Percentiles rank a stretch among this genome's conserved stretches.
Conservation (phyloP, 83 land plant species). For the Thuja plicata region DNA sequence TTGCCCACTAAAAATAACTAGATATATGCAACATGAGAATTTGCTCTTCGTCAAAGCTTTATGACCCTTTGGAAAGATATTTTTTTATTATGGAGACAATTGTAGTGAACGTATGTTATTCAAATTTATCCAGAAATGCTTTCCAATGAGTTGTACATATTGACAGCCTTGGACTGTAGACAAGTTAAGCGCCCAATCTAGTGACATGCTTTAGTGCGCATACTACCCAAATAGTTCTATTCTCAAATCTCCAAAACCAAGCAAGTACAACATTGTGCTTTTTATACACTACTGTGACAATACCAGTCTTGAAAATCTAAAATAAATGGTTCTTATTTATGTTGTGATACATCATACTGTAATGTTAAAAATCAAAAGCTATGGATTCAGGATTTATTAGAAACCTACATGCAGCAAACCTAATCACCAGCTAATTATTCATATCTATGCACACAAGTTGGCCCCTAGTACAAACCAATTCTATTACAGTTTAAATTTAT, state of each 20-base stretch:
- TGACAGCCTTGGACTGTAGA: not conserved
- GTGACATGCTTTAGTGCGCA: not conserved
- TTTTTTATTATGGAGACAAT: no score
- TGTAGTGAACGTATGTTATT: no score
- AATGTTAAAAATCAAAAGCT: no score
- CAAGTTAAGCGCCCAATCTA: not conserved
- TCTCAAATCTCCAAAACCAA: not conserved
- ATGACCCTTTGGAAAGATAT: no score
- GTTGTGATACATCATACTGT: not conserved
- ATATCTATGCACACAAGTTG: not conserved
- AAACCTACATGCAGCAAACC: no score
- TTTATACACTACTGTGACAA: no score
- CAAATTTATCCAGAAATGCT: not conserved
- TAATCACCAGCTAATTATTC: not conserved
- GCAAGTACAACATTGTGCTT: not conserved
- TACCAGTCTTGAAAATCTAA: no score
- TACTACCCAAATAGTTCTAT: not conserved
- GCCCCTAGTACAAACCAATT: no score
- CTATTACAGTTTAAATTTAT: no score
- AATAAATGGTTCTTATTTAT: not conserved
- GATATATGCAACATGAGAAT: no score
- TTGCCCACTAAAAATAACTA: no score
- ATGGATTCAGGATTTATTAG: not conserved
- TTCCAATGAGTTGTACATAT: not conserved
- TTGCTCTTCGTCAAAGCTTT: no score